Evolutionary conservation across 140 eudicot genomes (phyloP).

Genomic region (Ambrosia hybrid): DNA sequence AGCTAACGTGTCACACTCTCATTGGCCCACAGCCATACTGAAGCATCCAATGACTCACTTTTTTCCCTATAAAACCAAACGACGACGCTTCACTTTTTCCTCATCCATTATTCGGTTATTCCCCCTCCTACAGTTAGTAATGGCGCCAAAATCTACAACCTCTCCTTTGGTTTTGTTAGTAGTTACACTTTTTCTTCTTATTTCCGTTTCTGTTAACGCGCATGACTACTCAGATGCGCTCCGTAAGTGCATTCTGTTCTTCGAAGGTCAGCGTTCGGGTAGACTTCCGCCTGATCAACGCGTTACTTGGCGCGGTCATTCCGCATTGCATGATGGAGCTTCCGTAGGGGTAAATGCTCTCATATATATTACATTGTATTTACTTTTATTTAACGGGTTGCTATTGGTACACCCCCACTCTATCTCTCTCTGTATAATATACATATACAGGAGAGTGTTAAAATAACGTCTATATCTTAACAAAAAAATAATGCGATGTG

Average conservation of each 20-base stretch:
- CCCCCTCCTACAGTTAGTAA: conserved; percentile 32
- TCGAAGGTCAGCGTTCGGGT: conserved; percentile 98
- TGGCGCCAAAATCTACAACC: conserved; percentile 70
- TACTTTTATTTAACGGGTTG: too few species aligned
- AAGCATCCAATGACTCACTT: conserved; percentile 67
- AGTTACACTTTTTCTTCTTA: conserved; percentile 16
- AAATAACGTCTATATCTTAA: too few species aligned
- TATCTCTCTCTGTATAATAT: too few species aligned
- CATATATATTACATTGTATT: neutral
- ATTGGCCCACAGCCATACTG: conserved; percentile 22
- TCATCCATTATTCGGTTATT: conserved; percentile 30
- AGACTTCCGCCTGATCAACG: conserved; percentile 92
- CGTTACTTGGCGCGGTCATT: conserved; percentile 79
- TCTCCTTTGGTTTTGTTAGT: conserved; percentile 19
- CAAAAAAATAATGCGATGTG: too few species aligned
- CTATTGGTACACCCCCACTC: too few species aligned
- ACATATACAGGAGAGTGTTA: too few species aligned
- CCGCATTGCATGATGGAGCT: conserved; percentile 89
- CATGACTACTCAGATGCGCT: conserved; percentile 90
- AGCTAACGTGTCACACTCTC: conserved; percentile 39
- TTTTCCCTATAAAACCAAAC: conserved; percentile 41
- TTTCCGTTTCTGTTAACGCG: conserved; percentile 32
- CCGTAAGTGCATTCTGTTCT: conserved; percentile 82
- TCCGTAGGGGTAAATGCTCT: conserved; percentile 56
- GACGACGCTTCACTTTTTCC: conserved; percentile 20